Evolutionary conservation across 345 rosid genomes (phyloP), one percentile per base, ranked within the genome.

Genomic region (Hibiscus trionum): DNA sequence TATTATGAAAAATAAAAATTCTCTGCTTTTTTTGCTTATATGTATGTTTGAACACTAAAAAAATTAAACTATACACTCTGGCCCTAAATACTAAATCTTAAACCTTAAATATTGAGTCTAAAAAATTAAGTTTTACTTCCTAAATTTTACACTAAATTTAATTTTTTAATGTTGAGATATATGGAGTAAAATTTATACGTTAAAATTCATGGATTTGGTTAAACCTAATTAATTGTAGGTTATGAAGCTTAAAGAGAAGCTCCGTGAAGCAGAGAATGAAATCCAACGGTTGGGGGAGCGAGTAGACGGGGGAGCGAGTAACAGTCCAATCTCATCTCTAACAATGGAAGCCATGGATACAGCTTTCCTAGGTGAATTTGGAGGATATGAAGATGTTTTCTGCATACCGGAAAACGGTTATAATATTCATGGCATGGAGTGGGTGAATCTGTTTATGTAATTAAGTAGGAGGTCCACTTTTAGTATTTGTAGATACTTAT

Each of bases 311-410:
- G 73, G 71, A 9, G 80, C 86, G 2, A 82, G 80, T 55, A 84
- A 82, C 47, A 88, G 91, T 66, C 84, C 88, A 0, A 85, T 78
- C 58, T 80, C 96, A 46, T 81, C 93, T 0, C 16, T 85, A 9
- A 77, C 96, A 2, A 76, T 86, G 16, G 83, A 77, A 61, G 82
- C 75, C 19, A 69, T 70, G 15, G 80, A 80, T 17, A 82, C 88
- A 16, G 85, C 83, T 9, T 78, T 83, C 70, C 69, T 80, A 1
- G 82, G 85, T 61, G 86, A 82, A 53, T 81, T 84, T 67, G 87
- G 78, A 29, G 79, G 71, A 8, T 80, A 82, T 35, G 86, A 75
- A 1, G 82, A 87, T 57, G 78, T 78, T 0, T 77, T 81, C 70
- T 86, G 83, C 79, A 75, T 82, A 77, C 66, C 79, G 9, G 86